Evolutionary conservation across 495 filamentous ascomycete species (phyloP).

Genomic region (Penicillium cinerascens): DNA sequence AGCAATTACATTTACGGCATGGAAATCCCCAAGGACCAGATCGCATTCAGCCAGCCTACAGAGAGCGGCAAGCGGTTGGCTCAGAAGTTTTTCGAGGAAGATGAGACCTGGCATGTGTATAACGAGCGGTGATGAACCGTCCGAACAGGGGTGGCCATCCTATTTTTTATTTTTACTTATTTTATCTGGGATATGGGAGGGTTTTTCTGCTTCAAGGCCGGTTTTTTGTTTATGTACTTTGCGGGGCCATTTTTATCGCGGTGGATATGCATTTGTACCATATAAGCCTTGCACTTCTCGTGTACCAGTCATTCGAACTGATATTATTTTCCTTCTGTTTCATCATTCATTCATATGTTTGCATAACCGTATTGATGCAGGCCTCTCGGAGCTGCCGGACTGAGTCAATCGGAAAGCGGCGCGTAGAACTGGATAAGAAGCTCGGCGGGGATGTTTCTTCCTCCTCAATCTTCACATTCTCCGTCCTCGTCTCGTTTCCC

Average conservation of each 20-base stretch:
- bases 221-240: slow-evolving; percentile 8
- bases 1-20: slow-evolving; percentile 65
- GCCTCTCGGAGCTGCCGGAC: slow-evolving; percentile 32
- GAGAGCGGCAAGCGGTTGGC: slow-evolving; percentile 63
- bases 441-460: slow-evolving; percentile 21
- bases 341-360: neutral
- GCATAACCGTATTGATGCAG: slow-evolving; percentile 1
- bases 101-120: slow-evolving; percentile 53
- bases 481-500: slow-evolving; percentile 10
- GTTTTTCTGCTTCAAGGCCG: neutral
- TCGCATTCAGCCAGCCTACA: slow-evolving; percentile 76
- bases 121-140: slow-evolving; percentile 32
- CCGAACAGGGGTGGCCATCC: neutral
- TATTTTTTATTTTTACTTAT: slow-evolving; percentile 6
- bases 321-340: neutral
- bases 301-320: neutral
- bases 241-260: neutral
- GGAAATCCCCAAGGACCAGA: slow-evolving; percentile 56
- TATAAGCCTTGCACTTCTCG: slow-evolving; percentile 3
- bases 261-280: slow-evolving; percentile 2
- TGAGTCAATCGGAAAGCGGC: slow-evolving; percentile 28
- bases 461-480: slow-evolving; percentile 17
- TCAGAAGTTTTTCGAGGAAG: slow-evolving; percentile 57
- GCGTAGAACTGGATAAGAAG: slow-evolving; percentile 27
- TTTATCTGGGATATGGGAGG: slow-evolving; percentile 1